These are phyloP conservation scores for Sporisorium scitamineum DNA, from an alignment of 1,284 basidiomycete species.

Conservation along the genomic window DNA sequence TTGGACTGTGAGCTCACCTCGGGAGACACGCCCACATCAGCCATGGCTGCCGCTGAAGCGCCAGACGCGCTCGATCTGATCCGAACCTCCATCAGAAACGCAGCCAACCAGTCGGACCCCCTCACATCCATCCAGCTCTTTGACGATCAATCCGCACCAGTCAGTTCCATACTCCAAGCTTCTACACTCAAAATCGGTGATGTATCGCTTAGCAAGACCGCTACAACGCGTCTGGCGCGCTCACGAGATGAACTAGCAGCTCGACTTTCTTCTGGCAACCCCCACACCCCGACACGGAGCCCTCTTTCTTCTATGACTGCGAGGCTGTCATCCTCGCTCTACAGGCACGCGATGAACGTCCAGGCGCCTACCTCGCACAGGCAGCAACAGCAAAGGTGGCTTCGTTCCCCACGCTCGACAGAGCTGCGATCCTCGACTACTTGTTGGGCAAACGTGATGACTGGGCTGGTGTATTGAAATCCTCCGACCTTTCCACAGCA, in stretches of 20 bases:
- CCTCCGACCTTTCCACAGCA: constrained; percentile 14
- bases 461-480: constrained; percentile 58
- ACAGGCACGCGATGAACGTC: constrained; percentile 56
- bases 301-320: constrained; percentile 56
- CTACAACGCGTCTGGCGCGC: constrained; percentile 42
- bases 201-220: constrained; percentile 17
- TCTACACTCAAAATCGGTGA: constrained; percentile 22
- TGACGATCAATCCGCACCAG: constrained; percentile 21
- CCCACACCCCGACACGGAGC: constrained; percentile 39
- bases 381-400: constrained; percentile 56
- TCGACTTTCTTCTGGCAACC: constrained; percentile 19
- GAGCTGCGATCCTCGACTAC: constrained; percentile 61
- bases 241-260: constrained; percentile 41
- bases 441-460: constrained; percentile 56
- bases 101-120: constrained; percentile 12
- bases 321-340: constrained; percentile 63
- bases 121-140: constrained; percentile 32
- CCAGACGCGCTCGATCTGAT: constrained; percentile 44
- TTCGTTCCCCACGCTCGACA: constrained; percentile 58
- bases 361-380: constrained; percentile 62
- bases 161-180: constrained; percentile 28
- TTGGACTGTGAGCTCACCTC: neutral
- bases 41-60: constrained; percentile 21
- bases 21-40: neutral
- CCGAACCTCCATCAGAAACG: constrained; percentile 26